Percentiles rank a stretch among this genome's conserved stretches.
phyloP scores from a whole-genome alignment of 768 basidiomycete species.

The Boletus reticuloceps region DNA sequence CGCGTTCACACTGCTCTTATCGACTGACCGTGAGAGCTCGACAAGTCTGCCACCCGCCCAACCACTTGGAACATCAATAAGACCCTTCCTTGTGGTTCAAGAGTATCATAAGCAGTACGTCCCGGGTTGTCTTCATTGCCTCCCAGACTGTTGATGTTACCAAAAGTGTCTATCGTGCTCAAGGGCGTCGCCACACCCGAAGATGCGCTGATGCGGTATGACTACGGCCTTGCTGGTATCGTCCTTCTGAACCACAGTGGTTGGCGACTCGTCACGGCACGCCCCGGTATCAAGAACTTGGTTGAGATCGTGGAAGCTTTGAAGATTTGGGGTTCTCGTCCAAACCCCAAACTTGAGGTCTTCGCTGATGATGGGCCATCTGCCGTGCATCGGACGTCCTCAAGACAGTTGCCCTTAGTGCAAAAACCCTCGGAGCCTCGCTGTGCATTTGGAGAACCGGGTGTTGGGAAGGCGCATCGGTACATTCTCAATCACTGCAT shows the following conservation, averaged over 20 bases:
- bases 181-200: conserved; percentile 78
- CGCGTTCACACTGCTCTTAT: conserved; percentile 28
- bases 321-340: conserved; percentile 64
- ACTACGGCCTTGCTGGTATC: conserved; percentile 63
- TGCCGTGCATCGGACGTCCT: conserved; percentile 77
- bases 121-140: conserved; percentile 21
- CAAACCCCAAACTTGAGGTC: conserved; percentile 74
- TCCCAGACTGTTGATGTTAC: neutral
- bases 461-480: conserved; percentile 77
- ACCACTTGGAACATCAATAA: no score
- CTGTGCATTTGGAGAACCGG: conserved; percentile 81
- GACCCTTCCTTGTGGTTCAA: conserved; percentile 81
- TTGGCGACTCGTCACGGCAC: conserved; percentile 61
- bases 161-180: conserved; percentile 77
- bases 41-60: no score
- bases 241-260: conserved; percentile 57
- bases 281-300: conserved; percentile 81
- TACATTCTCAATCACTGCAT: conserved; percentile 32
- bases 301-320: conserved; percentile 76
- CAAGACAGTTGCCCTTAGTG: conserved; percentile 81
- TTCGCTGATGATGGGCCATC: conserved; percentile 69
- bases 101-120: conserved; percentile 60
- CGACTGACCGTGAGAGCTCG: conserved; percentile 57
- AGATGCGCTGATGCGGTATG: conserved; percentile 82
- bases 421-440: conserved; percentile 77